Percentiles rank a stretch among this genome's conserved stretches.
Evolutionary conservation across 2,329 filamentous ascomycete genomes (phyloP).

Genomic region (Aureobasidium sp.): DNA sequence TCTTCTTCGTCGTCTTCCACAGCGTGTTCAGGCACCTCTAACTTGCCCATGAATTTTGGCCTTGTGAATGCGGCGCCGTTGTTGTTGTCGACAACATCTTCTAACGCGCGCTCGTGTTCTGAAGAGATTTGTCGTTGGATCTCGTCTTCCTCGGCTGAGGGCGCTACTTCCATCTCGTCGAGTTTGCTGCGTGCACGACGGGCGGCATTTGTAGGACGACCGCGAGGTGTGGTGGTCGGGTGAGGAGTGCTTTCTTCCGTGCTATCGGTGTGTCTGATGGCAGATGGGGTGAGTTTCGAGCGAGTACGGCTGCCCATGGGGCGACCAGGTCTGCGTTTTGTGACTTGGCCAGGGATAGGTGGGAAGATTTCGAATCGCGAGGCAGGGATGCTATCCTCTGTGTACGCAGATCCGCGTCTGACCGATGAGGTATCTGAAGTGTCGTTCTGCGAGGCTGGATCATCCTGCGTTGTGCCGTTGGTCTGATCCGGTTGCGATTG

Average conservation of each 20-base stretch:
- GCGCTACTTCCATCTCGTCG: slow-evolving; percentile 29
- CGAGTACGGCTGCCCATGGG: slow-evolving; percentile 23
- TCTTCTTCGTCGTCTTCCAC: slow-evolving; percentile 25
- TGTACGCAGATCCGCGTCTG: slow-evolving; percentile 5
- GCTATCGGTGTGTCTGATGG: neutral
- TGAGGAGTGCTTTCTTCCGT: slow-evolving; percentile 20
- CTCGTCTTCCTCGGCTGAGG: slow-evolving; percentile 20
- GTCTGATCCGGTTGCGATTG: slow-evolving; percentile 20
- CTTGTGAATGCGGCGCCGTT: slow-evolving; percentile 16
- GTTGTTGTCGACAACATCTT: neutral
- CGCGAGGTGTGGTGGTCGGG: slow-evolving; percentile 16
- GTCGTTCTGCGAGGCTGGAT: neutral
- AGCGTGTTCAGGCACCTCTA: slow-evolving; percentile 9
- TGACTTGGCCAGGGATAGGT: slow-evolving; percentile 47
- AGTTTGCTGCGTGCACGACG: slow-evolving; percentile 39
- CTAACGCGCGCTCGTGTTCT: slow-evolving; percentile 1
- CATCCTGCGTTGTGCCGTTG: slow-evolving; percentile 19
- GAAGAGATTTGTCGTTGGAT: slow-evolving; percentile 4
- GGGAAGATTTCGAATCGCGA: slow-evolving; percentile 74
- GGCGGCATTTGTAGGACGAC: slow-evolving; percentile 16
- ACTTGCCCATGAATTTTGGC: neutral
- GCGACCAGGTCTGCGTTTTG: slow-evolving; percentile 28
- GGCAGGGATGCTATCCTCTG: slow-evolving; percentile 48
- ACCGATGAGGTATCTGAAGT: slow-evolving; percentile 6
- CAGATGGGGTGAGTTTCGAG: slow-evolving; percentile 14